A percentile compares a stretch with the other conserved stretches of the same genome.
Conservation (phyloP, 805 yeast species). For the Sugiyamaella chiloensis region DNA sequence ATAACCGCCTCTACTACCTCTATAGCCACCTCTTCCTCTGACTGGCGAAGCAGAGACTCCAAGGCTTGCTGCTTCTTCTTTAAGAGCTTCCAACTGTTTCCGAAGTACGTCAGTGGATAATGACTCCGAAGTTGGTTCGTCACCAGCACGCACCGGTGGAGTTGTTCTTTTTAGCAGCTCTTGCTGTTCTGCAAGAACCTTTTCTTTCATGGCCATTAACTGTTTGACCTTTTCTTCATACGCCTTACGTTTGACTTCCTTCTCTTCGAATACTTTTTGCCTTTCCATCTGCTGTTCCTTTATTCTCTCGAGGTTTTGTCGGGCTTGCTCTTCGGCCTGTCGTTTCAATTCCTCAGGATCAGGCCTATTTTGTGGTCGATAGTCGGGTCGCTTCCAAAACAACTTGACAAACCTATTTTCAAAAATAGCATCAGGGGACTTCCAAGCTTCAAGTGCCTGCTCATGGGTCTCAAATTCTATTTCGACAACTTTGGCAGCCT, state of each 20-base stretch:
- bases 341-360: conserved; percentile 8
- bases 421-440: conserved; percentile 43
- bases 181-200: conserved; percentile 37
- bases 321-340: conserved; percentile 16
- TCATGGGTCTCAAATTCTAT: conserved; percentile 39
- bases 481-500: conserved; percentile 34
- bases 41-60: conserved; percentile 24
- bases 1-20: conserved; percentile 24
- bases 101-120: conserved; percentile 30
- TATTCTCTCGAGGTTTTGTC: conserved; percentile 39
- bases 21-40: conserved; percentile 26
- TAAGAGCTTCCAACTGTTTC: conserved; percentile 33
- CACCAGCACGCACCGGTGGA: conserved; percentile 19
- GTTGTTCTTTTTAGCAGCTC: conserved; percentile 33
- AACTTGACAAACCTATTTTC: conserved; percentile 49
- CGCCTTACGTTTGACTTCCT: conserved; percentile 35
- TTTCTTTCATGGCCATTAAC: conserved; percentile 32
- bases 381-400: conserved; percentile 35
- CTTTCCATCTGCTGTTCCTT: conserved; percentile 37
- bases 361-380: neutral
- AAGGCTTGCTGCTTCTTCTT: conserved; percentile 34
- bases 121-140: conserved; percentile 20
- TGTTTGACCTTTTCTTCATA: conserved; percentile 34
- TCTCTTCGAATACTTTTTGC: conserved; percentile 42
- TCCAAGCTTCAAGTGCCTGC: conserved; percentile 43